Base-by-base conservation (phyloP, 2,329 filamentous ascomycete species). In the Colletotrichum tropicicola region DNA sequence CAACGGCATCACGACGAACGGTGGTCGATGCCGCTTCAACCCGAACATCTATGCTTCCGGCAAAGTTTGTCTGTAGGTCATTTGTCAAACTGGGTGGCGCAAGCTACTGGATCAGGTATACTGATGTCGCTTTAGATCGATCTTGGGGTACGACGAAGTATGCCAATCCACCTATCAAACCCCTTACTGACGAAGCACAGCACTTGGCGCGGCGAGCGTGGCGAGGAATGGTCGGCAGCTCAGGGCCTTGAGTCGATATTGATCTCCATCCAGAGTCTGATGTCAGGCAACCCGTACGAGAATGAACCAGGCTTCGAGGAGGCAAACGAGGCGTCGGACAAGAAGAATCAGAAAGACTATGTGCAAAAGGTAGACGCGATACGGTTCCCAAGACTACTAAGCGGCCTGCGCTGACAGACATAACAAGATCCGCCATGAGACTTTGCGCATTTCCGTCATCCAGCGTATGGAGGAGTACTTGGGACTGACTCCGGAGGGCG, bases 191-290 rank as follows among this genome's bases (percentile, higher is more conserved):
- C 53, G 57, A 70, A 72, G 63, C 6, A n/a, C 70, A 97, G 94
- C 62, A 99, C 96, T 75, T 99, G 96, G 96, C 87, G 92, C 52
- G 94, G 94, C 27, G 91, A 97, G 73, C 86, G 89, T 15, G 93
- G 94, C 59, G 96, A 98, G 77, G 90, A 98, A 76, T 99, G 96
- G 96, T 98, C 94, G 15, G 94, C 94, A 15, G 96, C 95, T 1
- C 96, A 98, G 76, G 95, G 96, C 6, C 83, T 99, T 1, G 96
- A 98, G 76, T 98, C 95, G 1, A 93, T 98, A 51, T 79, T 99
- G 49, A 88, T 98, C 56, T 98, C 95, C 5, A 98, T 99, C 61
- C 96, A 99, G 78, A 98, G 94, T 76, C 83, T 99, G 45, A 94
- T 99, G 91, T 97, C 94, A 1, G 81, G 88, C 27, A 97, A 98